Evolutionary conservation across 208 protist species (phyloP).

Genomic region (Giardia duodenalis): DNA sequence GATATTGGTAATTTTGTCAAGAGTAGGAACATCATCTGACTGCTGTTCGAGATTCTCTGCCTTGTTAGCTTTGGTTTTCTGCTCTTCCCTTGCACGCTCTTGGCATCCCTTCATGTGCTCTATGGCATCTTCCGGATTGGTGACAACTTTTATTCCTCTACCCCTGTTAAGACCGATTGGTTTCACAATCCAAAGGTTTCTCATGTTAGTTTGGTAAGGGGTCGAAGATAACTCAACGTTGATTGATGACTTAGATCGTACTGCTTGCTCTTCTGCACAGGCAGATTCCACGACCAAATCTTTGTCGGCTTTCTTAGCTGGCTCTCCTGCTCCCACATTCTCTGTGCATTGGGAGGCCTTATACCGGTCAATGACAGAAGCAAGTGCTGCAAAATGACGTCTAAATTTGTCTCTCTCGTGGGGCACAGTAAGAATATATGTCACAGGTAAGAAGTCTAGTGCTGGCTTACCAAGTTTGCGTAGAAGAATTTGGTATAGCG

Average conservation of each 20-base stretch:
- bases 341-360: neutral
- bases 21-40: too few species aligned
- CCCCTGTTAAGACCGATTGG: constrained; percentile 22
- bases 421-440: neutral
- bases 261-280: too few species aligned
- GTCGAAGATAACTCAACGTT: neutral
- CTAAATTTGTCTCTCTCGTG: neutral
- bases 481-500: neutral
- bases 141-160: constrained; percentile 6
- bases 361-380: too few species aligned
- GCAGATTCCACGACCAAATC: too few species aligned
- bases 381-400: too few species aligned
- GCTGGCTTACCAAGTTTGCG: neutral
- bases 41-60: too few species aligned
- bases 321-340: neutral
- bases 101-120: neutral
- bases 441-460: neutral
- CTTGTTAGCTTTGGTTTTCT: neutral
- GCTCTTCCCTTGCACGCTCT: neutral
- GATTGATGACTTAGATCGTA: too few species aligned
- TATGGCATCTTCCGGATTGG: neutral
- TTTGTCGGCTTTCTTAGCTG: too few species aligned
- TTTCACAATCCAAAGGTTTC: constrained; percentile 24
- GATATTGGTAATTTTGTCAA: neutral
- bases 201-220: neutral